Evolutionary conservation across 2,329 filamentous ascomycete genomes (phyloP).

Genomic region (Ascochyta pisi): DNA sequence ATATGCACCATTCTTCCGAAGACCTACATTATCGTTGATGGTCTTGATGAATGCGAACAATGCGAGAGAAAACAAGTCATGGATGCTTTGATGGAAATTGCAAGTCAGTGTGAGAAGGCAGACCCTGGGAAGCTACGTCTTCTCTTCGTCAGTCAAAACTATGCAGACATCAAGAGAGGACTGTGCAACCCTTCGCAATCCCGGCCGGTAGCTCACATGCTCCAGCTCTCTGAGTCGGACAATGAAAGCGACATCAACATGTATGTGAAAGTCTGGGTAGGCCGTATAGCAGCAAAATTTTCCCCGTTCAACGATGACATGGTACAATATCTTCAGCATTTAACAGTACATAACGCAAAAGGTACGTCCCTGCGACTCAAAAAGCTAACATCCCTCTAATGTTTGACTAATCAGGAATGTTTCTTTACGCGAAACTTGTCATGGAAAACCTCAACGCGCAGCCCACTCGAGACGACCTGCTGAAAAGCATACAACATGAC

Average conservation of each 20-base stretch:
- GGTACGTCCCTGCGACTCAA: constrained; percentile 17
- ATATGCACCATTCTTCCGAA: constrained; percentile 25
- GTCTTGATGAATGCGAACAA: constrained; percentile 31
- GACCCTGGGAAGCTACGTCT: constrained; percentile 31
- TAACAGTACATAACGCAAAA: constrained; percentile 30
- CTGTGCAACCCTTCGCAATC: constrained; percentile 11
- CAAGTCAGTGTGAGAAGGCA: constrained; percentile 19
- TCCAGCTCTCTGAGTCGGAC: constrained; percentile 23
- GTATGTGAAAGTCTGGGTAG: constrained; percentile 24
- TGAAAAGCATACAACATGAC: constrained; percentile 21
- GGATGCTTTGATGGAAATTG: constrained; percentile 21
- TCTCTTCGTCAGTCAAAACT: constrained; percentile 38
- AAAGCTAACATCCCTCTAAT: neutral
- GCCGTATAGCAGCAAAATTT: constrained; percentile 22
- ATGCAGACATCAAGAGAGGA: constrained; percentile 25
- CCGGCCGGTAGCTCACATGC: constrained; percentile 18
- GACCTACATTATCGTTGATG: constrained; percentile 34
- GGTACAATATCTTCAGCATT: constrained; percentile 27
- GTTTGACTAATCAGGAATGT: constrained; percentile 28
- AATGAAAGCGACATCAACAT: constrained; percentile 29
- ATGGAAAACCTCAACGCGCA: constrained; percentile 26
- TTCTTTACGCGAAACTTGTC: constrained; percentile 37
- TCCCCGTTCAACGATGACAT: constrained; percentile 24
- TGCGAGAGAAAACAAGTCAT: constrained; percentile 30
- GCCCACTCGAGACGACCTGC: constrained; percentile 21